Evolutionary conservation across 371 early-diverging fungal genomes (phyloP).

Genomic region (Coemansia linderi): DNA sequence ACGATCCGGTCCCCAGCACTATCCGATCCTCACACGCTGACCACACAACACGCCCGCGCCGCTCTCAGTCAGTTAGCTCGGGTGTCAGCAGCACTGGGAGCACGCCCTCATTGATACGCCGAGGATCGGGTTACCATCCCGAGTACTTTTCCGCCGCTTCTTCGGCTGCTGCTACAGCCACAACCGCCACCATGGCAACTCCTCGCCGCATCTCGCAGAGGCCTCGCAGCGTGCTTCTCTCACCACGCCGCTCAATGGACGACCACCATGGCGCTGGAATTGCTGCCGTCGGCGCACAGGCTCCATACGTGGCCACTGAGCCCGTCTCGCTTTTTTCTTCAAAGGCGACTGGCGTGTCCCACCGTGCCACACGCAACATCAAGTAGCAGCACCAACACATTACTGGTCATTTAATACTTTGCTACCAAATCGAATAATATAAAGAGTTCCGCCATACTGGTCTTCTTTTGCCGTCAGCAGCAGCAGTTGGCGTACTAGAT

Average conservation of each 20-base stretch:
- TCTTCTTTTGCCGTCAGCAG: too few relatives aligned
- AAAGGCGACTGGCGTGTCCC: constrained; percentile 26
- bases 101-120: constrained; percentile 36
- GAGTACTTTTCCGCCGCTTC: constrained; percentile 38
- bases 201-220: constrained; percentile 43
- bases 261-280: constrained; percentile 31
- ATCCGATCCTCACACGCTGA: constrained; percentile 28
- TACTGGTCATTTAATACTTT: neutral
- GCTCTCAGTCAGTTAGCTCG: constrained; percentile 52
- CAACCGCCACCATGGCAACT: constrained; percentile 2
- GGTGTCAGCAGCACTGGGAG: constrained; percentile 43
- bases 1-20: constrained; percentile 47
- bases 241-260: constrained; percentile 52
- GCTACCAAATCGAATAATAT: neutral
- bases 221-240: constrained; percentile 50
- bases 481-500: neutral
- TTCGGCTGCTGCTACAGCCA: neutral
- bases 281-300: neutral
- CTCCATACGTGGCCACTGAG: constrained; percentile 12
- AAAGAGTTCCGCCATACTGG: too few relatives aligned
- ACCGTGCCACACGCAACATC: constrained; percentile 31
- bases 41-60: constrained; percentile 35
- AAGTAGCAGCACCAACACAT: constrained; percentile 15
- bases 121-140: constrained; percentile 37
- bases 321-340: constrained; percentile 28